Percentiles rank a stretch among this genome's conserved stretches.
These are phyloP conservation scores for Thalia dealbata DNA, from an alignment of 176 grass and related monocot species.

Conservation along the genomic window DNA sequence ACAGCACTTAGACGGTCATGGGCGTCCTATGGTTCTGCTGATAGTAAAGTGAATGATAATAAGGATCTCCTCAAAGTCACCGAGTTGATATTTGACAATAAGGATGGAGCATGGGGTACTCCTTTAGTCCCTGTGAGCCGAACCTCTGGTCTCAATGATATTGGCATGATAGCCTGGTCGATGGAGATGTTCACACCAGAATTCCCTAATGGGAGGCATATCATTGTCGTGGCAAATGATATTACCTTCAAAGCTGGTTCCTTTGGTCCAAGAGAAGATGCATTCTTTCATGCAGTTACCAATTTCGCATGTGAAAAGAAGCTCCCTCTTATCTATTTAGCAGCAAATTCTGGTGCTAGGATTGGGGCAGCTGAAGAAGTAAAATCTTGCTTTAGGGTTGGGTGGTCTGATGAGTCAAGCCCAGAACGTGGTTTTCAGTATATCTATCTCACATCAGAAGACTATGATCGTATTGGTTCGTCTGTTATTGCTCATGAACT, in stretches of 20 bases:
- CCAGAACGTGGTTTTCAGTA: slow-evolving; percentile 96
- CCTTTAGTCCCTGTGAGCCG: slow-evolving; percentile 57
- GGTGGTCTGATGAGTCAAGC: slow-evolving; percentile 72
- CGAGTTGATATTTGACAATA: slow-evolving; percentile 67
- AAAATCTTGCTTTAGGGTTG: slow-evolving; percentile 84
- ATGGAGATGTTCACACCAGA: slow-evolving; percentile 93
- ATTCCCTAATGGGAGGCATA: slow-evolving; percentile 73
- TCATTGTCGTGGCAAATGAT: slow-evolving; percentile 95
- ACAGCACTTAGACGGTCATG: slow-evolving; percentile 67
- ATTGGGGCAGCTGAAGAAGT: slow-evolving; percentile 90
- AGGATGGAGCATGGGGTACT: slow-evolving; percentile 62
- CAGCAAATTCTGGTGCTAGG: slow-evolving; percentile 91
- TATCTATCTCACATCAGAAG: slow-evolving; percentile 80
- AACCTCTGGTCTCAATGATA: slow-evolving; percentile 58
- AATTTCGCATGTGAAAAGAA: slow-evolving; percentile 88
- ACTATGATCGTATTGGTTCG: slow-evolving; percentile 53
- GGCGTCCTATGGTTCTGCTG: slow-evolving; percentile 39
- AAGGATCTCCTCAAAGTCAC: slow-evolving; percentile 48
- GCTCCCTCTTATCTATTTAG: slow-evolving; percentile 87
- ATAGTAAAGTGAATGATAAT: slow-evolving; percentile 35
- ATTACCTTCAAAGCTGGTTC: slow-evolving; percentile 88
- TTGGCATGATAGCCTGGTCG: slow-evolving; percentile 88
- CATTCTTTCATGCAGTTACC: slow-evolving; percentile 86
- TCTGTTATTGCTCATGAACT: slow-evolving; percentile 90
- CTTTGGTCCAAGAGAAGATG: slow-evolving; percentile 94